Base-by-base conservation (phyloP, 257 asterid species). In the Solanum pinnatisectum region DNA sequence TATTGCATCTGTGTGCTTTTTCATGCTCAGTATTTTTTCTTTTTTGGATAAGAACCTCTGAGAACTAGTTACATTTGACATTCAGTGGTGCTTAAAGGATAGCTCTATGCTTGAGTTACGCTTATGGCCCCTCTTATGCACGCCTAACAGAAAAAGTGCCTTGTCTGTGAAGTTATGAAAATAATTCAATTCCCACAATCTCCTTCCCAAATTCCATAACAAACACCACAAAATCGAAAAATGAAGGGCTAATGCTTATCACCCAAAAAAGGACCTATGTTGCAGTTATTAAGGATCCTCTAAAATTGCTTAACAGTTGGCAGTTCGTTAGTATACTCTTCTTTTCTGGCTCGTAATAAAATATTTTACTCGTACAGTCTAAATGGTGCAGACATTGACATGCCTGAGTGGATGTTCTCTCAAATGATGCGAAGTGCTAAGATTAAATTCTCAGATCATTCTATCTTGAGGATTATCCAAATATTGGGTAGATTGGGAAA, bases 331-430 rank as follows among this genome's bases (percentile, higher is more conserved):
- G 67, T 16, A 40, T 5, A 40, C 7, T 79, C 82, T 35, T 84
- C 49, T 90, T 87, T 88, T 88, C 81, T 84, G 52, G 89, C 91
- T 67, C 83, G 65, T 90, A 87, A 91, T 90, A 84, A 94, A 94
- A 90, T 92, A 92, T 90, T 94, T 94, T 93, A 91, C 95, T 96
- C 93, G 77, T 91, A 92, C 99, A 97, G 99, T 94, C 91, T 97
- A 90, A 96, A 97, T 94, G 99, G 98, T 94, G 98, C 98, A 95
- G 98, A 96, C 94, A 92, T 97, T 89, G 94, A 94, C 91, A 96
- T 97, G 87, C 99, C 99, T 9, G 99, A 95, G 92, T 97, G 99
- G 99, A 93, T 92, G 95, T 97, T 97, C 93, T 89, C 97, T 72
- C 89, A 94, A 90, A 96, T 92, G 94, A 96, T 97, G 96, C 94